Base-by-base conservation (phyloP, 1,284 basidiomycete species). In the Papiliotrema flavescens region DNA sequence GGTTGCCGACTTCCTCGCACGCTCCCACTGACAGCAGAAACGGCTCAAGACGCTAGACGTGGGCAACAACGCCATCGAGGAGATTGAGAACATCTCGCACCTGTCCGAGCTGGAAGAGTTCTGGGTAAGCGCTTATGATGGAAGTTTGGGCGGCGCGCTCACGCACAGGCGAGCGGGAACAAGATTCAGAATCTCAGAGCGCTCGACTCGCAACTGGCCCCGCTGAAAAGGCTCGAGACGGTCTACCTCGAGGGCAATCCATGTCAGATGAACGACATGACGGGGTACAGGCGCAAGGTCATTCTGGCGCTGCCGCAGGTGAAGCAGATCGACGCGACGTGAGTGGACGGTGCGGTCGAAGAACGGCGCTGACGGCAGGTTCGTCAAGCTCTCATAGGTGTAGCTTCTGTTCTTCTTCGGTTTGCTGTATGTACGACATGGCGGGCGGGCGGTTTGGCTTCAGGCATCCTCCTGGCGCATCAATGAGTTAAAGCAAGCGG, bases 221-320 rank as follows among this genome's bases (percentile, higher is more conserved):
- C 81, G n/a, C 79, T 89, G 37, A 54, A 77, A 2, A 80, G 83
- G 2, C 80, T 98, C 14, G 83, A 88, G 69, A 98, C 96, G 1
- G 81, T 98, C 8, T 98, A 98, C 74, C 82, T 98, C 32, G 95
- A 98, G 76, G 87, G 85, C 7, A 98, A 98, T 72, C 96, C 96
- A 1, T 88, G 89, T 59, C 92, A 98, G 74, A 81, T 77, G 39
- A 80, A 81, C 19, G 90, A 97, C 67, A 87, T 84, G 63, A 78
- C 83, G 1, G 83, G 82, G 19, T 98, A 98, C 74, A 80, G 93
- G 61, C 80, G 95, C 52, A 98, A 97, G 78, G 80, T 98, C 57
- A 92, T 89, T 69, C 77, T 98, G 41, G 84, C 86, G 3, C 78
- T 97, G 19, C 93, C 94, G 0, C 90, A 96, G 69, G 76, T 98